A percentile compares a stretch with the other conserved stretches of the same genome.
Conservation (phyloP, 495 filamentous ascomycete genomes). For the Aspergillus affinis region DNA sequence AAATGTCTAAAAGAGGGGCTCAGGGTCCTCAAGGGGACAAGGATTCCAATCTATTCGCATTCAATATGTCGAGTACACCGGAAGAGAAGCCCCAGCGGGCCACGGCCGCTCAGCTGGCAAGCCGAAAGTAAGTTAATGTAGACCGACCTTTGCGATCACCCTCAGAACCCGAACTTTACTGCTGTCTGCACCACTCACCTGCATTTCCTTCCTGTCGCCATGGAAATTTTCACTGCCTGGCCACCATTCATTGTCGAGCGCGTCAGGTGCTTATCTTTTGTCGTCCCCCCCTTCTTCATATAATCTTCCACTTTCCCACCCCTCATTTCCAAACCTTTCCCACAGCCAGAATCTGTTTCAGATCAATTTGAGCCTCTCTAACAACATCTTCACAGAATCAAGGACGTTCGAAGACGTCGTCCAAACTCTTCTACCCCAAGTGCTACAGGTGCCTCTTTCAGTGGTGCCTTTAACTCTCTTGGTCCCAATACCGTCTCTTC, state of each 20-base stretch:
- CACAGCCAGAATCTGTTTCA: constrained; percentile 1
- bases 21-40: constrained; percentile 39
- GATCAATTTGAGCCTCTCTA: constrained; percentile 4
- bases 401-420: constrained; percentile 33
- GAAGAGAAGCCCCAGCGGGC: constrained; percentile 50
- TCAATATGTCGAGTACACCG: constrained; percentile 44
- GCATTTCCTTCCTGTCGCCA: background rate
- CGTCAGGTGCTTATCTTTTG: constrained; percentile 1
- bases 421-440: constrained; percentile 22
- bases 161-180: background rate
- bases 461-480: constrained; percentile 30
- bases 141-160: constrained; percentile 22
- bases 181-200: background rate
- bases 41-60: constrained; percentile 26
- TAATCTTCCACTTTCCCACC: constrained; percentile 3
- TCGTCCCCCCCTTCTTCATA: constrained; percentile 4
- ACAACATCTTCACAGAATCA: constrained; percentile 32
- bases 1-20: constrained; percentile 42
- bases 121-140: constrained; percentile 49
- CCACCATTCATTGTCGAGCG: constrained; percentile 1
- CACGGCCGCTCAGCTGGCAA: constrained; percentile 53
- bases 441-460: constrained; percentile 25
- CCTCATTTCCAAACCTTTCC: constrained; percentile 6
- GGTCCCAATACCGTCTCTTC: constrained; percentile 32
- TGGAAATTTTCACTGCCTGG: background rate